Evolutionary conservation across 202 grass and related monocot species (phyloP), one percentile per base, ranked within the genome.

Genomic region (Eragrostis tef): DNA sequence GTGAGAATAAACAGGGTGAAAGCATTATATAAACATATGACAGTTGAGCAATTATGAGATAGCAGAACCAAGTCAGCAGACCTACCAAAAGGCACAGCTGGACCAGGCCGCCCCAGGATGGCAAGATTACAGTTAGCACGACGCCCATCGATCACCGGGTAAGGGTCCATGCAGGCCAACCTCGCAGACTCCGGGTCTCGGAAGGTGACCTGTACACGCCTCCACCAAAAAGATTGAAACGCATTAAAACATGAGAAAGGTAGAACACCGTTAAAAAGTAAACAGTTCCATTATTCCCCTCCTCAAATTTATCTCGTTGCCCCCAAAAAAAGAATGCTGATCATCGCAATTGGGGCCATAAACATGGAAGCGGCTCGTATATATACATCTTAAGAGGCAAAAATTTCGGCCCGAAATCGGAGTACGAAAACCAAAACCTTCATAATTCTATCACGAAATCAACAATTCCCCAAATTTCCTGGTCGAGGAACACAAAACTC

Each of bases 91-190:
- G 92, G 77, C 61, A 91, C 14, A 81, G 82, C 82, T 78, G 92
- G 90, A 7, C 82, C 89, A 87, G 90, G 87, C n/a, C 95, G 82
- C 59, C 92, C 92, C 48, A 87, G 80, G 49, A 91, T 83, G 70
- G 92, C 92, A 48, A 94, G 88, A 67, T 94, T 94, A 70, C 92
- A 91, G 41, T 94, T 94, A 2, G 89, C 92, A 9, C 87, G 89
- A 34, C 92, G 51, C 20, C 92, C 89, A 0, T 94, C 89, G 0
- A 94, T 91, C 46, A 94, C 78, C 0, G 92, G 92, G 71, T 84
- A 83, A 0, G 92, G 89, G 22, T 94, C 87, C 73, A 75, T 86
- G 67, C 92, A 94, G 11, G 89, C 92, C 92, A 79, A 81, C 67
- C 84, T 87, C 29, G 89, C 84, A 6, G 89, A 83, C n/a, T 94